Conservation (phyloP, 2,329 filamentous ascomycete genomes). For the Paraconiothyrium sp. region DNA sequence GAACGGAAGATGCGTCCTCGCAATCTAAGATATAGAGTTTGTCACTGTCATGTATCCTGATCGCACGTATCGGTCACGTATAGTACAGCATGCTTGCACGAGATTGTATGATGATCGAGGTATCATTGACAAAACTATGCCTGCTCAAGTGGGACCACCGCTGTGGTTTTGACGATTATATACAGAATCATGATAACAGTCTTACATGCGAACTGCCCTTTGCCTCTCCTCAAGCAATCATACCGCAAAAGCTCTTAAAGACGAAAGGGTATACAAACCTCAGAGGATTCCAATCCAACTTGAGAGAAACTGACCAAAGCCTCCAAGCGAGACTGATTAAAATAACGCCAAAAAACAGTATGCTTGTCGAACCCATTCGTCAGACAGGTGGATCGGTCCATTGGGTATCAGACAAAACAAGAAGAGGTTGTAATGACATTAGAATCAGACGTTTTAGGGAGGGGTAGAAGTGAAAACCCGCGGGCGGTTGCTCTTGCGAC, state of each 20-base stretch:
- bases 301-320: slow-evolving; percentile 15
- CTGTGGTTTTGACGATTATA: slow-evolving; percentile 23
- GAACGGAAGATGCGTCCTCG: no score
- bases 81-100: not conserved
- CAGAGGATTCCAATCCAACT: slow-evolving; percentile 30
- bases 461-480: slow-evolving; percentile 10
- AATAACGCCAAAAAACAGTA: slow-evolving; percentile 29
- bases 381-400: slow-evolving; percentile 4
- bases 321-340: slow-evolving; percentile 17
- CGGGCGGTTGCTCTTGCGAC: not conserved
- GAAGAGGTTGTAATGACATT: slow-evolving; percentile 9
- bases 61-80: no score
- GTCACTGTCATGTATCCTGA: no score
- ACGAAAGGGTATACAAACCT: slow-evolving; percentile 48
- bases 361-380: slow-evolving; percentile 21
- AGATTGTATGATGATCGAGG: not conserved
- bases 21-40: no score
- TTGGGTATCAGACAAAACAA: slow-evolving; percentile 12
- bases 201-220: slow-evolving; percentile 22
- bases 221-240: slow-evolving; percentile 17
- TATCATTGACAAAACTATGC: slow-evolving; percentile 23
- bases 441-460: slow-evolving; percentile 11
- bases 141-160: slow-evolving; percentile 9
- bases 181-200: slow-evolving; percentile 34
- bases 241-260: slow-evolving; percentile 30